Percentiles rank a stretch among this genome's conserved stretches.
These are phyloP conservation scores for Aspergillus amoenus DNA, from an alignment of 2,329 filamentous ascomycete genomes.

Conservation along the genomic window DNA sequence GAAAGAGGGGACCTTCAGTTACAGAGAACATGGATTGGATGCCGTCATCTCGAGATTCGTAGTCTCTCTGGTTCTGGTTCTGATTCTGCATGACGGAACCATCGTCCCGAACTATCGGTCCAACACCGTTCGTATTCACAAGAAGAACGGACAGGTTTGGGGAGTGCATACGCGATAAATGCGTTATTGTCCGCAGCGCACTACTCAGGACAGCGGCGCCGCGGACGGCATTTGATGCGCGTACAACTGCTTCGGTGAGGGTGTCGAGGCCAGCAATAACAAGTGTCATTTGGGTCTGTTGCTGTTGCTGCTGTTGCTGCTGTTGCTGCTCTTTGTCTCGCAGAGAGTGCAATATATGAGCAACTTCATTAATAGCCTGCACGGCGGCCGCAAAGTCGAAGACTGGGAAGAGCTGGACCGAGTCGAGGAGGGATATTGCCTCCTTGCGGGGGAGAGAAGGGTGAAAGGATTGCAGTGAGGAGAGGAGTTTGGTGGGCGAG, in stretches of 20 bases:
- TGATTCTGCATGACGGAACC: not conserved
- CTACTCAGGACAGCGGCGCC: conserved; percentile 34
- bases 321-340: conserved; percentile 12
- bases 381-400: conserved; percentile 30
- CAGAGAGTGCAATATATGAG: conserved; percentile 23
- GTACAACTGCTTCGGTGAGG: conserved; percentile 37
- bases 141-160: conserved; percentile 34
- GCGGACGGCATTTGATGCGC: conserved; percentile 36
- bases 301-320: not conserved
- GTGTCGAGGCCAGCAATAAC: conserved; percentile 40
- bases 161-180: conserved; percentile 30
- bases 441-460: conserved; percentile 24
- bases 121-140: conserved; percentile 37
- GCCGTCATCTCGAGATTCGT: not conserved
- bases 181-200: conserved; percentile 33
- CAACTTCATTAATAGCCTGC: conserved; percentile 33
- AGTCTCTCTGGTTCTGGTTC: not conserved
- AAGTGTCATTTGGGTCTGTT: not conserved
- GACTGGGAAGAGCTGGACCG: conserved; percentile 35
- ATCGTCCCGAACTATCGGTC: conserved; percentile 6
- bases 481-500: conserved; percentile 30
- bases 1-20: conserved; percentile 21
- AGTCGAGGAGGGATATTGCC: conserved; percentile 32
- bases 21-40: conserved; percentile 29
- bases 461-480: conserved; percentile 21